Evolutionary conservation across 495 filamentous ascomycete species (phyloP).

Genomic region (Aspergillus bertholletiae): DNA sequence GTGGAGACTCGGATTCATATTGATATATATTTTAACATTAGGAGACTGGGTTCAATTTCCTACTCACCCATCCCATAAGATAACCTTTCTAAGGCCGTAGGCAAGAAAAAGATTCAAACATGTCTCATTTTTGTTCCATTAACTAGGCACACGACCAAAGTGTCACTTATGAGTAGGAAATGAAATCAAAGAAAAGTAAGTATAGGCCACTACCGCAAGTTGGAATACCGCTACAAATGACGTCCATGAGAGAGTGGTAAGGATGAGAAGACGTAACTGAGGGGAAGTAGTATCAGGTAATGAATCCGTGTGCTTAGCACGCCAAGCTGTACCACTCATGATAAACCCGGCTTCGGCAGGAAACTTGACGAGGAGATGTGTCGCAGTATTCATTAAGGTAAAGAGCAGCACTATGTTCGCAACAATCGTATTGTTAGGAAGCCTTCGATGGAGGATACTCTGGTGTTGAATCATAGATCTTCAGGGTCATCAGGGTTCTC

Average conservation of each 20-base stretch:
- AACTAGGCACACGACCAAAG: slow-evolving; percentile 30
- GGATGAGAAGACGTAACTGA: neutral
- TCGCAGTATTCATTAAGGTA: slow-evolving; percentile 10
- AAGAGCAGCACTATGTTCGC: neutral
- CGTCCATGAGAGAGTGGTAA: neutral
- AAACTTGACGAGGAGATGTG: slow-evolving; percentile 1
- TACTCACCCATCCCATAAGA: neutral
- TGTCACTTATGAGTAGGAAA: slow-evolving; percentile 19
- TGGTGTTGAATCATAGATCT: slow-evolving; percentile 35
- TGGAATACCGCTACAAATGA: neutral
- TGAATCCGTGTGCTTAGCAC: neutral
- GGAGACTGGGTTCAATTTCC: neutral
- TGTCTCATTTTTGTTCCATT: slow-evolving; percentile 33
- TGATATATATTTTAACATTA: neutral
- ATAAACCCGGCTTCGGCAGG: neutral
- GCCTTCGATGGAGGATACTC: neutral
- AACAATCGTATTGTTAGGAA: neutral
- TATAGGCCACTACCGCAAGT: neutral
- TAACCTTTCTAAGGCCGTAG: neutral
- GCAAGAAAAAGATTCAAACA: slow-evolving; percentile 9
- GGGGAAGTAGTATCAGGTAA: neutral
- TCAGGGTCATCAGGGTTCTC: slow-evolving; percentile 92
- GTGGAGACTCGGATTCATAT: too few relatives aligned
- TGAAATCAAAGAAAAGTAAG: slow-evolving; percentile 1
- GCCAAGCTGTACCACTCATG: neutral